phyloP scores from a whole-genome alignment of 2,329 filamentous ascomycete species.

The Fusarium tanahbumbuense region DNA sequence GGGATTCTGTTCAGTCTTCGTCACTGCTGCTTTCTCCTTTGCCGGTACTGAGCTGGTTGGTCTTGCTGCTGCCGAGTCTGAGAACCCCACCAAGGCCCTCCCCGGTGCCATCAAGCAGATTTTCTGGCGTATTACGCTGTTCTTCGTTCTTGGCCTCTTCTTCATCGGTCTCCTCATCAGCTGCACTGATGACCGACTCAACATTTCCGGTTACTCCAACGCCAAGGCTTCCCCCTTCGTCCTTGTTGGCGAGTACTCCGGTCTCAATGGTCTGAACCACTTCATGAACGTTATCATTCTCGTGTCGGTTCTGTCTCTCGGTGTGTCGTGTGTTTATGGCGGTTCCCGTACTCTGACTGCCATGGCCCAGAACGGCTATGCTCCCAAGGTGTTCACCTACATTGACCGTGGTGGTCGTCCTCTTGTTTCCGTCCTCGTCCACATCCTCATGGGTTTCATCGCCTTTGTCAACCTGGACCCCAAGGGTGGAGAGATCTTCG shows the following conservation, averaged over 20 bases:
- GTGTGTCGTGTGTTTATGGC: slow-evolving; percentile 66
- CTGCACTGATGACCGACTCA: slow-evolving; percentile 58
- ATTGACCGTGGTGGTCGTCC: slow-evolving; percentile 66
- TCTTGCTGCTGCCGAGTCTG: slow-evolving; percentile 75
- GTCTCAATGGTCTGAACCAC: slow-evolving; percentile 60
- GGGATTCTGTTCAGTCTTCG: slow-evolving; percentile 76
- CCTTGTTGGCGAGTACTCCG: slow-evolving; percentile 61
- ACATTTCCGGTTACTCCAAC: slow-evolving; percentile 43
- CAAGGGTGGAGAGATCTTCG: slow-evolving; percentile 65
- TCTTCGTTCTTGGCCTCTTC: slow-evolving; percentile 62
- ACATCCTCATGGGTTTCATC: slow-evolving; percentile 61
- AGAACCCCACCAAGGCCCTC: slow-evolving; percentile 75
- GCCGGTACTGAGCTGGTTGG: slow-evolving; percentile 77
- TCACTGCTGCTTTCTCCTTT: slow-evolving; percentile 78
- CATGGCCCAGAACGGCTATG: slow-evolving; percentile 65
- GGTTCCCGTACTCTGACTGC: slow-evolving; percentile 67
- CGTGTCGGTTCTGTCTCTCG: slow-evolving; percentile 66
- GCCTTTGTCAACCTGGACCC: slow-evolving; percentile 60
- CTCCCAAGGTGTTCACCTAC: slow-evolving; percentile 64
- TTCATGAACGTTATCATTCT: slow-evolving; percentile 68
- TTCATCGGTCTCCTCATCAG: slow-evolving; percentile 61
- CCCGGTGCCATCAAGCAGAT: slow-evolving; percentile 84
- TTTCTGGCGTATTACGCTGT: slow-evolving; percentile 64
- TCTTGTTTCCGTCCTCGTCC: slow-evolving; percentile 57
- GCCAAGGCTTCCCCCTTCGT: slow-evolving; percentile 62